Conservation (phyloP, 345 rosid genomes). For the Populus davidiana region DNA sequence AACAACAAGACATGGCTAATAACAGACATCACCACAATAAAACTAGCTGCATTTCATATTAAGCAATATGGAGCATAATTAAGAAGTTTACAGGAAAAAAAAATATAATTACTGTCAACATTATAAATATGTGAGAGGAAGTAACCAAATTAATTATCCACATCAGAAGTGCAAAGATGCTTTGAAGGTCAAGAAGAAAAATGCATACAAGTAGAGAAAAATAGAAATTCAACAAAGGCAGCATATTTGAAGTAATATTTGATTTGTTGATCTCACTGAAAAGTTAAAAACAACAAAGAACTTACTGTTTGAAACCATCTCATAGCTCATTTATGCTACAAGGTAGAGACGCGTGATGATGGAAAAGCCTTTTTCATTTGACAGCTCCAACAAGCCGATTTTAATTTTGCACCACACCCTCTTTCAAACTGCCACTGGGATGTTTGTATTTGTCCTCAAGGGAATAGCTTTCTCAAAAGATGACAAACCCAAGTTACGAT, state of each 20-base stretch:
- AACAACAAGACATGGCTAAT: too few relatives aligned
- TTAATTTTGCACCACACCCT: background rate
- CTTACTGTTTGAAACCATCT: conserved; percentile 28
- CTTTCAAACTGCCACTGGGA: conserved; percentile 58
- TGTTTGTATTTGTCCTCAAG: conserved; percentile 31
- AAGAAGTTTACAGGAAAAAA: too few relatives aligned
- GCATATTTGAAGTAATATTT: background rate
- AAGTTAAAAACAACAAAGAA: conserved; percentile 14
- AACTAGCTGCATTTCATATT: too few relatives aligned
- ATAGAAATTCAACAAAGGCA: background rate
- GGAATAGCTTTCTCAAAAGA: conserved; percentile 34
- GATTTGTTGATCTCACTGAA: conserved; percentile 3
- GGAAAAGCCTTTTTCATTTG: background rate
- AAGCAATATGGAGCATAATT: too few relatives aligned
- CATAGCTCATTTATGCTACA: conserved; percentile 20
- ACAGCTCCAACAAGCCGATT: conserved; percentile 11
- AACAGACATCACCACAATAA: too few relatives aligned
- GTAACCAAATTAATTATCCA: background rate
- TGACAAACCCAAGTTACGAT: conserved; percentile 33
- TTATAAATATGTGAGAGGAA: background rate
- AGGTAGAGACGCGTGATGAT: conserved; percentile 20
- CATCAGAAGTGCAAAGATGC: background rate
- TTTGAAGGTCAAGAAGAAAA: background rate
- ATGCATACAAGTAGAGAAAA: background rate
- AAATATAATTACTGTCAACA: too few relatives aligned